Base-by-base conservation (phyloP, 2,329 filamentous ascomycete species). In the Bipolaris zeicola region DNA sequence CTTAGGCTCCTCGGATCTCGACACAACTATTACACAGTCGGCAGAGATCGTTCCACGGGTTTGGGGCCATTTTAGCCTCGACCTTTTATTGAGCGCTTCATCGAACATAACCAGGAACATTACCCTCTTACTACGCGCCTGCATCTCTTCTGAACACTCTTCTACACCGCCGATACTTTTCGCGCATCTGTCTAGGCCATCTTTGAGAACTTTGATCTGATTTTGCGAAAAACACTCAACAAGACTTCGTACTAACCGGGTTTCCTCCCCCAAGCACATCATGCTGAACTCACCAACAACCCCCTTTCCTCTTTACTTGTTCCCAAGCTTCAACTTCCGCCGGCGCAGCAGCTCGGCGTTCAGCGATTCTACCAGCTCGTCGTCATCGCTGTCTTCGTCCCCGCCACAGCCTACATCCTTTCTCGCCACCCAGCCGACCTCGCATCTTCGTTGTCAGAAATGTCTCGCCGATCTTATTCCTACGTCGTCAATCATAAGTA, bases 401-500 rank as follows among this genome's bases (percentile, higher is more conserved):
- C 63, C 73, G 2, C 64, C 68, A 8, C 59, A 60, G 7, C 65
- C 69, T 14, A 60, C 66, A 16, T 65, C 58, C 49, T 72, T 65
- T 61, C 69, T 75, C 42, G 45, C 60, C 14, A 36, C 57, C n/a
- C 49, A 60, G 11, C 62, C 83, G 65, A 74, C 77, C 46, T 85
- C 85, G 2, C 82, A 83, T 69, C 79, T 88, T 22, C 82, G 81
- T 64, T 88, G 86, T 72, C 78, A 81, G 26, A 81, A 81, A 62
- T 88, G 86, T 69, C 81, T 84, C 38, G 77, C 83, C 10, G 83
- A 87, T 66, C 78, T 88, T 44, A 84, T 84, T 60, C 78, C 84
- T 51, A 82, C 83, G 14, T 80, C 80, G 5, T 84, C 86, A 60
- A 87, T 88, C 55, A 84, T 88, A 66, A 82, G 79, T 75, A 87